Evolutionary conservation across 2,329 filamentous ascomycete genomes (phyloP), one percentile per base, ranked within the genome.

Genomic region (Fusarium scirpi): DNA sequence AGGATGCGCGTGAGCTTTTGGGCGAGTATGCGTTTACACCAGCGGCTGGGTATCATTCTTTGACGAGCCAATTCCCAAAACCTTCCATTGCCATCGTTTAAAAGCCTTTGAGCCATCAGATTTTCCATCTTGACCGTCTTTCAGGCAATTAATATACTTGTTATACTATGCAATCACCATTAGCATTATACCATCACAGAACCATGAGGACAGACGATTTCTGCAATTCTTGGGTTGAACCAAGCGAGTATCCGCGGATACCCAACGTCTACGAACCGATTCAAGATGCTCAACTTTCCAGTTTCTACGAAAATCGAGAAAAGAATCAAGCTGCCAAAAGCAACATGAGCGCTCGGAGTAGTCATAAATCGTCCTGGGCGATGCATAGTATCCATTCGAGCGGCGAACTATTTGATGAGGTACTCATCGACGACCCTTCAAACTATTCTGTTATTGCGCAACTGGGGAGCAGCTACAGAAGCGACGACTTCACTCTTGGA

Each of bases 231-330:
- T 71, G 69, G 69, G 69, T 66, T 16, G 58, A 65, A 41, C 65
- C 69, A 41, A 72, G 62, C 48, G 47, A 72, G 48, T 70, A 69
- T 32, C 70, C 66, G 15, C 58, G 69, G 48, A 69, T 73, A 56
- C 64, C 69, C 41, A 65, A 75, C 27, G 73, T 73, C 18, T 71
- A 75, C 56, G 73, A 75, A 32, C 70, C 70, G 12, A 65, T 74
- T 30, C 51, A 59, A 11, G 40, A 52, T 34, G 20, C 49, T 6
- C 62, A 62, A 44, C 24, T 60, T 58, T 54, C 64, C 24, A 30
- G 51, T 20, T 51, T 30, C 44, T 25, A 25, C 32, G 62, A 65
- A 22, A 30, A 9, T 20, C 52, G 54, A 55, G 59, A 73, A 22
- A 61, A 65, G 48, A 54, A 53, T 29, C 47, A 58, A 15, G 38